These are phyloP conservation scores for Ajuga chamaepitys DNA, from an alignment of 257 asterid genomes.

Conservation along the genomic window DNA sequence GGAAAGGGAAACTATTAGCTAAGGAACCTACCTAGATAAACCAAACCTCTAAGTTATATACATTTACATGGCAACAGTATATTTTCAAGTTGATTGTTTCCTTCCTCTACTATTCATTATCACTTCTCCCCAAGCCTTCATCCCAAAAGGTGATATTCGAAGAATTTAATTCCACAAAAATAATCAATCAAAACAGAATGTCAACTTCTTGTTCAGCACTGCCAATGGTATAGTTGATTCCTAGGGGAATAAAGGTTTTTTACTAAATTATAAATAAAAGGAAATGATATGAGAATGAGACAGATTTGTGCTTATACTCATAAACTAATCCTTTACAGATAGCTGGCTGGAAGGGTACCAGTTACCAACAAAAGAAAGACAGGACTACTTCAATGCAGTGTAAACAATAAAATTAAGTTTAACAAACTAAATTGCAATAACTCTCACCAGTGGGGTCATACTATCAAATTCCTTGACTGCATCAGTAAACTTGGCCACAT, in stretches of 20 bases:
- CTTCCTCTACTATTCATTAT: background rate
- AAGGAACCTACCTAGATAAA: background rate
- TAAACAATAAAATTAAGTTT: background rate
- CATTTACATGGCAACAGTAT: background rate
- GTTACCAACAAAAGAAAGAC: background rate
- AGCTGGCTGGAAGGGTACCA: background rate
- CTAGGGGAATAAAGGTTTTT: background rate
- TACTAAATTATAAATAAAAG: background rate
- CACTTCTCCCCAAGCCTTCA: background rate
- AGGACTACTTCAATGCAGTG: background rate
- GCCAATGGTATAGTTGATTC: background rate
- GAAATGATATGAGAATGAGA: background rate
- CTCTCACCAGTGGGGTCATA: conserved; percentile 49
- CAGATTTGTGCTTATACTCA: background rate
- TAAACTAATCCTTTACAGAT: background rate
- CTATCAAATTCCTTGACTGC: conserved; percentile 97
- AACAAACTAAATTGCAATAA: background rate
- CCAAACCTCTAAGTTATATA: background rate
- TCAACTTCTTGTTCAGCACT: background rate
- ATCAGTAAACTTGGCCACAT: conserved; percentile 82
- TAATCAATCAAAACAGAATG: background rate
- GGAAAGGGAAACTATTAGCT: background rate
- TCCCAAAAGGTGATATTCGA: background rate
- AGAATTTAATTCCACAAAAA: background rate
- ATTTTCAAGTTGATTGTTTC: background rate